Evolutionary conservation across 768 basidiomycete genomes (phyloP).

Genomic region (Xerocomellus intermedius): DNA sequence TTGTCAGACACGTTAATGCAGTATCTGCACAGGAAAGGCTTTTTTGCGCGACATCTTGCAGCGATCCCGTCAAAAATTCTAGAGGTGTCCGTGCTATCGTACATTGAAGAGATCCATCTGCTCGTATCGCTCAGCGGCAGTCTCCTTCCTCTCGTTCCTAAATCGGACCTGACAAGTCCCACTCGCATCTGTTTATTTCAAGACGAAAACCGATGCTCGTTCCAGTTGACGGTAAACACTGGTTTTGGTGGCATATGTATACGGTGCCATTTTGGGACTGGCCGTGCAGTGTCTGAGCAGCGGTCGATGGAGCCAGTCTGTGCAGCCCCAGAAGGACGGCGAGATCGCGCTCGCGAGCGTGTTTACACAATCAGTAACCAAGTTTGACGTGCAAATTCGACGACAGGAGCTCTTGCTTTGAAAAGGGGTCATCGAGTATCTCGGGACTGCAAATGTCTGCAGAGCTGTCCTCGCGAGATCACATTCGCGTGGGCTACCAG

Average conservation of each 20-base stretch:
- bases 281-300: constrained; percentile 68
- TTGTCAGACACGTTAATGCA: no score
- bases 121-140: constrained; percentile 69
- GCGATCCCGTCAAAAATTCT: no score
- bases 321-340: constrained; percentile 63
- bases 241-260: constrained; percentile 87
- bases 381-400: constrained; percentile 58
- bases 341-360: constrained; percentile 57
- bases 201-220: background rate
- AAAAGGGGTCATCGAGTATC: constrained; percentile 62
- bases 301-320: constrained; percentile 53
- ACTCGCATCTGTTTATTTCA: background rate
- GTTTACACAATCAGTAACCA: constrained; percentile 49
- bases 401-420: constrained; percentile 57
- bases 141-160: constrained; percentile 69
- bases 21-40: no score
- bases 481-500: no score
- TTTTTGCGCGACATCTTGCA: no score
- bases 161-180: constrained; percentile 72
- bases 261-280: constrained; percentile 72
- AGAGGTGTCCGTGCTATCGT: constrained; percentile 56
- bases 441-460: constrained; percentile 70
- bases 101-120: constrained; percentile 78
- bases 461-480: no score
- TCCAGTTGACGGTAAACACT: constrained; percentile 57